phyloP scores from a whole-genome alignment of 73 alveolate genomes.

The Stentor roeselii region DNA sequence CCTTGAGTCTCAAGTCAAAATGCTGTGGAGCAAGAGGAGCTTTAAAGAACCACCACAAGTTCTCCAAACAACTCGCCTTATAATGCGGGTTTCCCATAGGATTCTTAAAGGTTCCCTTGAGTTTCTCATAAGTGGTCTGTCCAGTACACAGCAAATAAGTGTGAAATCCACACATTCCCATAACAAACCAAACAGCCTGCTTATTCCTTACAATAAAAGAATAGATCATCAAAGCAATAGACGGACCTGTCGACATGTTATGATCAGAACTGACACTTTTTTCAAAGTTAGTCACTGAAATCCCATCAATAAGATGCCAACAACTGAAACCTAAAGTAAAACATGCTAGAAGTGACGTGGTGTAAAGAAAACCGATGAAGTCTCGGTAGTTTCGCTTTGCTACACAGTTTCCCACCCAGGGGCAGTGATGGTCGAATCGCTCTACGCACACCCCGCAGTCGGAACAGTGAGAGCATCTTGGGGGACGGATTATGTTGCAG shows the following conservation, averaged over 20 bases:
- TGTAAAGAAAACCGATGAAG: conserved; percentile 31
- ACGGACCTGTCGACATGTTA: neutral
- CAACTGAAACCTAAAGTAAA: neutral
- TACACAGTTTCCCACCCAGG: conserved; percentile 77
- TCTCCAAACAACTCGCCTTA: neutral
- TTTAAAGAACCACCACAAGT: neutral
- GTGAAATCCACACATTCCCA: conserved; percentile 53
- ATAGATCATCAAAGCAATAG: neutral
- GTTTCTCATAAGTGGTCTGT: conserved; percentile 65
- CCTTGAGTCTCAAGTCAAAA: neutral
- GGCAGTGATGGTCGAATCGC: conserved; percentile 92
- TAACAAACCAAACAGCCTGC: conserved; percentile 35
- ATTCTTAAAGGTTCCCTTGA: conserved; percentile 32
- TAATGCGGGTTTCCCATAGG: conserved; percentile 16
- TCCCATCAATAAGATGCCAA: neutral
- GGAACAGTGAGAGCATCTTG: conserved; percentile 92
- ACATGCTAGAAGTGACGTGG: conserved; percentile 21
- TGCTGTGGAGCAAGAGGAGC: conserved; percentile 11
- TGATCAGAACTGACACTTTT: neutral
- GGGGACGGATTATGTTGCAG: conserved; percentile 92
- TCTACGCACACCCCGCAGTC: conserved; percentile 92
- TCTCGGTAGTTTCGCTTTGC: conserved; percentile 67
- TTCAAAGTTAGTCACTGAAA: neutral
- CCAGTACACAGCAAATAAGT: conserved; percentile 58
- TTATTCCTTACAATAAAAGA: neutral